Evolutionary conservation across 1,284 basidiomycete species (phyloP).

Genomic region (Cutaneotrichosporon daszewskae): DNA sequence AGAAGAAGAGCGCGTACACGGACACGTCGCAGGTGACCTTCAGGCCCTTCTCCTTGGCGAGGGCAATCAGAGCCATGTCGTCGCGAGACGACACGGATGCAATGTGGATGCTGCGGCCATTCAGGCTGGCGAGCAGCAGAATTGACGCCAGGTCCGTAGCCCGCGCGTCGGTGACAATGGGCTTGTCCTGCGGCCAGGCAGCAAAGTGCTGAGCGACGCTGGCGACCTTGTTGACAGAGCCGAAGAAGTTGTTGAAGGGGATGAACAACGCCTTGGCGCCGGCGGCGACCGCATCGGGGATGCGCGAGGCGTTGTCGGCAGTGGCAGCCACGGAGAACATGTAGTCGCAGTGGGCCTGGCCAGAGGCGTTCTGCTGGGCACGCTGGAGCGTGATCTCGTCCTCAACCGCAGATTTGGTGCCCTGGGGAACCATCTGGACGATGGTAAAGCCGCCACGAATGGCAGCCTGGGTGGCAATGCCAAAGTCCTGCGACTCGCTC

Average conservation of each 20-base stretch:
- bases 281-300: slow-evolving; percentile 68
- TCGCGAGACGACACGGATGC: slow-evolving; percentile 86
- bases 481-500: slow-evolving; percentile 60
- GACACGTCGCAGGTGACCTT: slow-evolving; percentile 96
- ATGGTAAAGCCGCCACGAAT: slow-evolving; percentile 83
- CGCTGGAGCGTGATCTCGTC: slow-evolving; percentile 64
- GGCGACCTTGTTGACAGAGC: slow-evolving; percentile 54
- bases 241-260: slow-evolving; percentile 61
- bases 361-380: slow-evolving; percentile 60
- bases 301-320: slow-evolving; percentile 57
- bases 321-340: slow-evolving; percentile 74
- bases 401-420: slow-evolving; percentile 58
- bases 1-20: slow-evolving; percentile 88
- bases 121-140: slow-evolving; percentile 84
- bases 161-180: slow-evolving; percentile 88
- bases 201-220: slow-evolving; percentile 79
- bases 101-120: slow-evolving; percentile 84
- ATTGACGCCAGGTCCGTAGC: slow-evolving; percentile 90
- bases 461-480: slow-evolving; percentile 67
- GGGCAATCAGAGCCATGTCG: slow-evolving; percentile 82
- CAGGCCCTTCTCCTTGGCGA: slow-evolving; percentile 90
- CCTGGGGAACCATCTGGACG: slow-evolving; percentile 69
- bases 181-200: slow-evolving; percentile 84
- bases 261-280: slow-evolving; percentile 80
- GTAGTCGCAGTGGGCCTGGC: slow-evolving; percentile 75